These are phyloP conservation scores for Balansia obtecta DNA, from an alignment of 2,329 filamentous ascomycete genomes.

Conservation along the genomic window DNA sequence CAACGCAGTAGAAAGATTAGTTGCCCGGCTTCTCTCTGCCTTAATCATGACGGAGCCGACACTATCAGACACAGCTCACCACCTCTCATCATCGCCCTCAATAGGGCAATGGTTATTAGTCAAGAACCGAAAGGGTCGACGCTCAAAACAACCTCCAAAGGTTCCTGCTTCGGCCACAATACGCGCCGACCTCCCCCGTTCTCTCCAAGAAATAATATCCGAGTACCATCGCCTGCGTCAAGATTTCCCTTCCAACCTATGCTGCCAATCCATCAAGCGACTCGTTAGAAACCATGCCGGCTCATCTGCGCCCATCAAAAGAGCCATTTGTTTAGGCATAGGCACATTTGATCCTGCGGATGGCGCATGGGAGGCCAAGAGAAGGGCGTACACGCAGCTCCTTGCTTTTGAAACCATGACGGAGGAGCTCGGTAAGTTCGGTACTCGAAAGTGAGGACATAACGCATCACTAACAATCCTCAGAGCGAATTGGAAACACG, in stretches of 20 bases:
- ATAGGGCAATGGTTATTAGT: constrained; percentile 14
- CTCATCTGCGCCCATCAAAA: constrained; percentile 16
- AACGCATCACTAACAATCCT: background rate
- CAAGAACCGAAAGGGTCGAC: constrained; percentile 9
- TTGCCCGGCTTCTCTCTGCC: background rate
- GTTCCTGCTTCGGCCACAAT: constrained; percentile 6
- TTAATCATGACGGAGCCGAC: background rate
- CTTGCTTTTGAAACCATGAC: constrained; percentile 39
- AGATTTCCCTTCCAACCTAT: constrained; percentile 16
- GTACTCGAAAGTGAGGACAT: background rate
- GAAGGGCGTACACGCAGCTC: constrained; percentile 38
- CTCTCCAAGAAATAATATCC: constrained; percentile 15
- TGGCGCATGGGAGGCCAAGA: constrained; percentile 30
- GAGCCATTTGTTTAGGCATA: constrained; percentile 41
- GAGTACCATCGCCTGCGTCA: constrained; percentile 17
- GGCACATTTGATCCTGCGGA: constrained; percentile 41
- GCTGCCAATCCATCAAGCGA: constrained; percentile 19
- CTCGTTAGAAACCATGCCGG: constrained; percentile 18
- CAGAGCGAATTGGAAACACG: constrained; percentile 9
- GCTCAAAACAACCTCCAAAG: constrained; percentile 5
- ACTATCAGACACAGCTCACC: background rate
- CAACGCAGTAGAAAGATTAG: too few relatives aligned
- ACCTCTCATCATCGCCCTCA: background rate
- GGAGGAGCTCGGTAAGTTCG: constrained; percentile 26
- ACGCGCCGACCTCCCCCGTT: constrained; percentile 7